Percentiles rank a stretch among this genome's conserved stretches.
phyloP scores from a whole-genome alignment of 768 basidiomycete genomes.

The Russula griseocarnosa region DNA sequence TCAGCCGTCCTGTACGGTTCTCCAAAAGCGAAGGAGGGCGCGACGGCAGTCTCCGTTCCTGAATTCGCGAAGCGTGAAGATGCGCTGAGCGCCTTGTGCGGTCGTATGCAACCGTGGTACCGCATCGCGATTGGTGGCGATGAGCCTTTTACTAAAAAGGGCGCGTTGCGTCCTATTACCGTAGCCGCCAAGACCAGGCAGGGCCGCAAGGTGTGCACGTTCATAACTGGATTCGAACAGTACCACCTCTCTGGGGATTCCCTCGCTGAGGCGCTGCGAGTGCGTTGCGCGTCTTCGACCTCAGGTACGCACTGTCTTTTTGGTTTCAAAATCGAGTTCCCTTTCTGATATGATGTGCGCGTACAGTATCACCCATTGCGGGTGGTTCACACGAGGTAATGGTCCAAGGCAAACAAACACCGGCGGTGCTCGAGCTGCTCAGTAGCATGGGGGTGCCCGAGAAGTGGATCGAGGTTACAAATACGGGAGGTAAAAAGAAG shows the following conservation, averaged over 20 bases:
- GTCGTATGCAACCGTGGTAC: constrained; percentile 77
- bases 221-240: constrained; percentile 76
- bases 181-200: constrained; percentile 71
- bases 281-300: constrained; percentile 73
- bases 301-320: constrained; percentile 47
- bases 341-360: not conserved
- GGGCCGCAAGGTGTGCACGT: constrained; percentile 70
- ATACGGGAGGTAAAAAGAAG: constrained; percentile 30
- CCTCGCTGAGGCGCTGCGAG: constrained; percentile 75
- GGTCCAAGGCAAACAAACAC: constrained; percentile 81
- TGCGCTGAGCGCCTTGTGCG: constrained; percentile 47
- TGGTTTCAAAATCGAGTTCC: not conserved
- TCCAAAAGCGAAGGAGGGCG: constrained; percentile 31
- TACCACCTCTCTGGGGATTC: constrained; percentile 66
- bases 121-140: constrained; percentile 53
- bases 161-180: constrained; percentile 62
- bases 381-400: constrained; percentile 66
- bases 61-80: constrained; percentile 70
- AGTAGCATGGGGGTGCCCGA: constrained; percentile 70
- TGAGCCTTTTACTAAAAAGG: constrained; percentile 66
- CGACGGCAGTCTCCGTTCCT: constrained; percentile 15
- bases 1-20: constrained; percentile 33
- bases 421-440: constrained; percentile 62
- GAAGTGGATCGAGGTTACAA: constrained; percentile 66
- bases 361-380: constrained; percentile 55